Base-by-base conservation (phyloP, 2,329 filamentous ascomycete genomes). In the Parastagonospora avenae region DNA sequence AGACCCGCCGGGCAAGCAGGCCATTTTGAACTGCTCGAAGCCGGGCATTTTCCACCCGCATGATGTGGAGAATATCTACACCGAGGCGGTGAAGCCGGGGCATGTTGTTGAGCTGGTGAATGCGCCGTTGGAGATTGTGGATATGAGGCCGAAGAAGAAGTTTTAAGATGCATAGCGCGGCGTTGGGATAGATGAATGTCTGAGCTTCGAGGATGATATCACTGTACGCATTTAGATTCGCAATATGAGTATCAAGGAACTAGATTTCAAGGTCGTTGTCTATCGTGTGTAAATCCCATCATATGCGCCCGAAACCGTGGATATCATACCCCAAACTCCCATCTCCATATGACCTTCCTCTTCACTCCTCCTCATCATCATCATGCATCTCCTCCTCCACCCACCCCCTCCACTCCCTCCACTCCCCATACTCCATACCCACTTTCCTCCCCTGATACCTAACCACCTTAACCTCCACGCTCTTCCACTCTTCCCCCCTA, bases 401-500 rank as follows among this genome's bases (percentile, higher is more conserved):
- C 89, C 91, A 94, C 12, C 87, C 82, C 70, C 85, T 85, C 90
- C 92, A 97, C 60, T 82, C 82, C 79, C 84, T 87, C 82, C 87
- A 97, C 64, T 93, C 89, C 1, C 72, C 74, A 71, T 90, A 96
- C 42, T 75, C 79, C 52, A 94, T 72, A 48, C 79, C 86, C 47
- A 87, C 83, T 78, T 91, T 92, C 76, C 86, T 86, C 15, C 94
- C 94, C 74, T 94, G 90, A 72, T 97, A 99, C 62, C 90, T 83
- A 48, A 92, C 86, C 2, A 94, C 85, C 62, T 86, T 86, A 71
- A 96, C 79, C 43, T 90, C 85, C 2, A 97, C 85, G 52, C 91
- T 87, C 60, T 82, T 82, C 93, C 92, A 97, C 35, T 84, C 82
- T 46, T 78, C 77, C 66, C 68, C 77, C 38, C 76, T 74, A 1